phyloP scores from a whole-genome alignment of 2,329 filamentous ascomycete species.

The Exophiala viscosa region DNA sequence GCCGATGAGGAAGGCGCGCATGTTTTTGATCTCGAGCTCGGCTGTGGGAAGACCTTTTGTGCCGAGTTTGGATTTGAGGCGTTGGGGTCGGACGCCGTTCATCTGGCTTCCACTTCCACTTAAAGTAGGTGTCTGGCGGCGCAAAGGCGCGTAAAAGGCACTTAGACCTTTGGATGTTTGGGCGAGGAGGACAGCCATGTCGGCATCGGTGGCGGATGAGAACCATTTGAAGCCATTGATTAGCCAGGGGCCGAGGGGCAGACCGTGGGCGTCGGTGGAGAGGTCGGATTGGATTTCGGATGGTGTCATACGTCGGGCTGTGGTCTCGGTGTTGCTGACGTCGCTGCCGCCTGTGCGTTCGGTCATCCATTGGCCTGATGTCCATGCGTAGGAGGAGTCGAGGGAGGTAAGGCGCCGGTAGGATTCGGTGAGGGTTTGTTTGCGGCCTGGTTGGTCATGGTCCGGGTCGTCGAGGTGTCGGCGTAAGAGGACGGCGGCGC shows the following conservation, averaged over 20 bases:
- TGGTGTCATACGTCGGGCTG: conserved; percentile 25
- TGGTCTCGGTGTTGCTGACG: conserved; percentile 36
- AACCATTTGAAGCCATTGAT: conserved; percentile 72
- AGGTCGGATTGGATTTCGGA: conserved; percentile 13
- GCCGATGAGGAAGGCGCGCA: conserved; percentile 65
- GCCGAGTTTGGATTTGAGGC: conserved; percentile 70
- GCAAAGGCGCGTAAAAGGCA: conserved; percentile 63
- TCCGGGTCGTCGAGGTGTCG: conserved; percentile 12
- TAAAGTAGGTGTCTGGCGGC: conserved; percentile 5
- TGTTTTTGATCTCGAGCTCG: conserved; percentile 63
- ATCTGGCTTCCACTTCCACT: conserved; percentile 17
- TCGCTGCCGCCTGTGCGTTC: conserved; percentile 37
- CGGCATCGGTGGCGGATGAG: conserved; percentile 62
- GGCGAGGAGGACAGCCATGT: conserved; percentile 63
- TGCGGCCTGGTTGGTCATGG: conserved; percentile 18
- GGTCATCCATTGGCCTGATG: conserved; percentile 40
- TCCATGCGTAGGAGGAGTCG: conserved; percentile 32
- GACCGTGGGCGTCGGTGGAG: conserved; percentile 31
- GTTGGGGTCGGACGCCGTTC: conserved; percentile 66
- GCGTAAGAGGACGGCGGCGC: conserved; percentile 35
- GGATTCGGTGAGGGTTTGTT: conserved; percentile 27
- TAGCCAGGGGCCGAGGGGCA: conserved; percentile 49
- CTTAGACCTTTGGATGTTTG: conserved; percentile 55
- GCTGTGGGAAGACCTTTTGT: conserved; percentile 68
- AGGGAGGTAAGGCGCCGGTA: conserved; percentile 32